phyloP scores from a whole-genome alignment of 2,329 filamentous ascomycete species.

The Pseudogymnoascus destructans region DNA sequence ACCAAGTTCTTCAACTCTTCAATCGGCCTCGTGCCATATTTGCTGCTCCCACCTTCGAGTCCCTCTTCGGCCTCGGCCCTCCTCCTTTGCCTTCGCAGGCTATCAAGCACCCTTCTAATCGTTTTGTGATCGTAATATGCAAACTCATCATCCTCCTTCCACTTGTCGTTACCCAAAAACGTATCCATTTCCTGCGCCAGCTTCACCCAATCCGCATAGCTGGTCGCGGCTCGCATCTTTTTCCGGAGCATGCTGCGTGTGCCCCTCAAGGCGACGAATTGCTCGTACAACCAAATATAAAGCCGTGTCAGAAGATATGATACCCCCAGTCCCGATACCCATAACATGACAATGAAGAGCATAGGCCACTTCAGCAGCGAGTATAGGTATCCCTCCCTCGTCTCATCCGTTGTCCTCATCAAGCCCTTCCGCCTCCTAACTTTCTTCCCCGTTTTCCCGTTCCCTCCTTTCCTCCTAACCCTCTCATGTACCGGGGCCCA shows the following conservation, averaged over 20 bases:
- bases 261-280: slow-evolving; percentile 81
- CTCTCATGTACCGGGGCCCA: slow-evolving; percentile 81
- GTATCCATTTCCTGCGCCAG: slow-evolving; percentile 68
- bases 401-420: slow-evolving; percentile 68
- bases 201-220: slow-evolving; percentile 71
- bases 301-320: slow-evolving; percentile 70
- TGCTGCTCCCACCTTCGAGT: slow-evolving; percentile 29
- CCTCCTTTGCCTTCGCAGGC: slow-evolving; percentile 52
- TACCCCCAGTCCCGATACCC: slow-evolving; percentile 61
- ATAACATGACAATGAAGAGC: slow-evolving; percentile 63
- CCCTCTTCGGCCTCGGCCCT: slow-evolving; percentile 41
- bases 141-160: slow-evolving; percentile 67
- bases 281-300: slow-evolving; percentile 89
- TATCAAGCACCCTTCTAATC: slow-evolving; percentile 60
- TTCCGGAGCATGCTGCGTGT: slow-evolving; percentile 57
- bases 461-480: slow-evolving; percentile 31
- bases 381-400: slow-evolving; percentile 85
- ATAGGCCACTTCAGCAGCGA: slow-evolving; percentile 84
- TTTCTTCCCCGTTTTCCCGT: slow-evolving; percentile 28
- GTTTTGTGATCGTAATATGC: slow-evolving; percentile 84
- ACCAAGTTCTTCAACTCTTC: slow-evolving; percentile 67
- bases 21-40: slow-evolving; percentile 36
- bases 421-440: slow-evolving; percentile 30
- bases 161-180: slow-evolving; percentile 66
- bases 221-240: slow-evolving; percentile 56